Percentiles rank a stretch among this genome's conserved stretches.
These are phyloP conservation scores for Chlamydomonas incerta DNA, from an alignment of 139 green algal species.

Conservation along the genomic window DNA sequence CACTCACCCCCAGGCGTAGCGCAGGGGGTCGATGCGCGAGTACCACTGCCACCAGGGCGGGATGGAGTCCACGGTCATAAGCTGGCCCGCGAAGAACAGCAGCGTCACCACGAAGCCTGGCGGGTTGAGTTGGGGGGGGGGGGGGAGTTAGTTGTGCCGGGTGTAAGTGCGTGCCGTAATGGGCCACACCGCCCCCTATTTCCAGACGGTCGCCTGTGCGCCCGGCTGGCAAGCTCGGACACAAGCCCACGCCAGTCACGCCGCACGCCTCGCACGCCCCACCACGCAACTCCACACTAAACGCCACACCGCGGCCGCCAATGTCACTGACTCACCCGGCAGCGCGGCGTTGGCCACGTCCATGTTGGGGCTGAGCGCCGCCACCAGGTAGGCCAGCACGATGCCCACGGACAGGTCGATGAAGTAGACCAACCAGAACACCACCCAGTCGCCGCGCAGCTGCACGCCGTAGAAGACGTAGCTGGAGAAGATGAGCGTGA, in stretches of 20 bases:
- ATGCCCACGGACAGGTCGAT: slow-evolving; percentile 54
- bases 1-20: slow-evolving; percentile 58
- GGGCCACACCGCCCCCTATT: no score
- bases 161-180: no score
- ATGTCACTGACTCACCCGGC: background rate
- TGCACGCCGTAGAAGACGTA: slow-evolving; percentile 21
- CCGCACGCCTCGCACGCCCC: no score
- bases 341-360: slow-evolving; percentile 82
- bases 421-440: slow-evolving; percentile 46
- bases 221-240: no score
- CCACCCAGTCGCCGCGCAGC: background rate
- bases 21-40: slow-evolving; percentile 59
- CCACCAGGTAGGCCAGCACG: slow-evolving; percentile 77
- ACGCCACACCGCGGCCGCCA: slow-evolving; percentile 61
- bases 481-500: background rate
- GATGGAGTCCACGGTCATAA: slow-evolving; percentile 73
- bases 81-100: slow-evolving; percentile 71
- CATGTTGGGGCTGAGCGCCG: slow-evolving; percentile 80
- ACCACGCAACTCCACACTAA: no score
- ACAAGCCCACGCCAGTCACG: no score
- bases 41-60: slow-evolving; percentile 66
- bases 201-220: no score
- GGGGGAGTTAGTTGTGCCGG: no score
- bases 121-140: no score
- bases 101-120: slow-evolving; percentile 41